Base-by-base conservation (phyloP, 2,329 filamentous ascomycete species). In the Capronia americana region DNA sequence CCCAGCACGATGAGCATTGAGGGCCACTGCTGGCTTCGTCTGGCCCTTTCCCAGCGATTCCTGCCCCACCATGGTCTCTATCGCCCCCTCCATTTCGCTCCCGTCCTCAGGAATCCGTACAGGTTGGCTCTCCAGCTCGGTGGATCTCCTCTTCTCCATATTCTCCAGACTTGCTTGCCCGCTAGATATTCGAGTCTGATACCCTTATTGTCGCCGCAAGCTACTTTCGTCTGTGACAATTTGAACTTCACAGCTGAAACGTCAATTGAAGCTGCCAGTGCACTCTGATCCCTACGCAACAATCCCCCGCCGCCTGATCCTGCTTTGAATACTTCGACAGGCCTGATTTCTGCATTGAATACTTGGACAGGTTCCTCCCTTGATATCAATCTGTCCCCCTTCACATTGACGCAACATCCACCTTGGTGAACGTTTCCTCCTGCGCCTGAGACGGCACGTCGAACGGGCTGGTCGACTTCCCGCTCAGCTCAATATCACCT, bases 61-160 rank as follows among this genome's bases (percentile, higher is more conserved):
- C 48, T 60, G 57, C 61, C 67, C 67, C 64, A 69, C 61, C 63
- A 61, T 66, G 60, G 26, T 12, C 63, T 65, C 58, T 46, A 62
- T 63, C 55, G 28, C 51, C 61, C 56, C 34, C 51, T 58, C 61
- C 56, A 51, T 62, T 24, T 53, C 30, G 41, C 32, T 60, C 41
- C 58, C 46, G 58, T n/a, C 58, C 58, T 61, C 48, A 61, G 58
- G 58, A 61, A 61, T 61, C 56, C 59, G 53, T 65, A 50, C 54
- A 53, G 53, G n/a, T 7, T 55, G 53, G 26, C 53, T 34, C 53
- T 55, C 53, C 53, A 34, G 53, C 17, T 55, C 58, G 30, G 58
- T 61, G 58, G 58, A 61, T 61, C 58, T 61, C 34, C 63, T 48
- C 55, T 53, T 56, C 34, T 50, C 63, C n/a, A 64, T 61, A 17